phyloP scores from a whole-genome alignment of 1,284 basidiomycete species.

The Papiliotrema flavescens region DNA sequence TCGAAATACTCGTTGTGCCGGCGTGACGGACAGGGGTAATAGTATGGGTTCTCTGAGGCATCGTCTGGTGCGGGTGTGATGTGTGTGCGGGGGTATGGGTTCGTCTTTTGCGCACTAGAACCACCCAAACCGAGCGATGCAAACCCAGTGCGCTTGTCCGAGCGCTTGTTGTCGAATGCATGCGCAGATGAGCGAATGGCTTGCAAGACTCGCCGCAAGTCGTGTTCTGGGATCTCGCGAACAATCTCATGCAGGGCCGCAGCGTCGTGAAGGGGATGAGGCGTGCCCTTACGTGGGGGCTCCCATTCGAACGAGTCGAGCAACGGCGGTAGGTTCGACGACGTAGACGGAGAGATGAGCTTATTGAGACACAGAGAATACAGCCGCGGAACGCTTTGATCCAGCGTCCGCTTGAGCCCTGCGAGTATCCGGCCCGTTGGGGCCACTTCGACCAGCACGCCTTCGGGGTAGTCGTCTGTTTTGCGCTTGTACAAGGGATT shows the following conservation, averaged over 20 bases:
- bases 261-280: conserved; percentile 36
- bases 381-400: conserved; percentile 23
- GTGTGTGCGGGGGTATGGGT: conserved; percentile 31
- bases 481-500: conserved; percentile 23
- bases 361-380: conserved; percentile 33
- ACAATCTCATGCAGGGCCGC: conserved; percentile 21
- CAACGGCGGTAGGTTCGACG: conserved; percentile 35
- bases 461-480: not conserved
- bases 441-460: no score
- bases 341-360: conserved; percentile 36
- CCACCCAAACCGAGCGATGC: not conserved
- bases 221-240: conserved; percentile 14
- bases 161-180: not conserved
- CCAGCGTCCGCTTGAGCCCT: not conserved
- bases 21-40: conserved; percentile 40
- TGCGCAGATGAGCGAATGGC: conserved; percentile 16
- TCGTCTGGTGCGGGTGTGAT: conserved; percentile 31
- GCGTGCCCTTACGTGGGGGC: conserved; percentile 8
- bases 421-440: conserved; percentile 5
- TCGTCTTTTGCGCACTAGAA: not conserved
- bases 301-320: conserved; percentile 40
- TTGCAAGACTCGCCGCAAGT: conserved; percentile 29
- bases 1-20: conserved; percentile 26
- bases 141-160: not conserved
- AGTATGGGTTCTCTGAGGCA: conserved; percentile 43